phyloP scores from a whole-genome alignment of 352 stramenopile species.

The Blastocystis sp. region DNA sequence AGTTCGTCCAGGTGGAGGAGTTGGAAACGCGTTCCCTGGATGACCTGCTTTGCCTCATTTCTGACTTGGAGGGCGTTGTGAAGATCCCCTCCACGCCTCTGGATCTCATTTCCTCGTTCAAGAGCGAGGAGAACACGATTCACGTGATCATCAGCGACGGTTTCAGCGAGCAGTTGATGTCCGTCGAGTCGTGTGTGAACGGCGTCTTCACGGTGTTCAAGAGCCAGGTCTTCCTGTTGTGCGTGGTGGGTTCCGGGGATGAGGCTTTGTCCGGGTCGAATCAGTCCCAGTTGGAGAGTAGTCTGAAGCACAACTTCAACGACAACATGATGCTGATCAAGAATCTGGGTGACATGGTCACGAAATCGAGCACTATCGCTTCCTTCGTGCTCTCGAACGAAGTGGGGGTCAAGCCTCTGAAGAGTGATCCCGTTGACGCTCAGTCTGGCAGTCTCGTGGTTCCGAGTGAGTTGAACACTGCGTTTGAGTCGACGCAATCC shows the following conservation, averaged over 20 bases:
- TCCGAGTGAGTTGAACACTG: background rate
- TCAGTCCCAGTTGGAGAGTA: conserved; percentile 5
- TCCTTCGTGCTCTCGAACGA: background rate
- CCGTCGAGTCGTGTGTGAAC: background rate
- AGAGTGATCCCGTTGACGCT: background rate
- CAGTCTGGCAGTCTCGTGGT: background rate
- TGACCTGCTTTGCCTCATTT: background rate
- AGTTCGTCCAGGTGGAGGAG: background rate
- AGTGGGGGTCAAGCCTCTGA: background rate
- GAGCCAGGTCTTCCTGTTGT: conserved; percentile 12
- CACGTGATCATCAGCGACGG: conserved; percentile 40
- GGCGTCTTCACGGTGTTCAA: conserved; percentile 5
- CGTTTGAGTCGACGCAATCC: background rate
- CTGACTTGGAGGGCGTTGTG: conserved; percentile 33
- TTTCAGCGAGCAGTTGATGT: conserved; percentile 61
- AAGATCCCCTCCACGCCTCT: conserved; percentile 47
- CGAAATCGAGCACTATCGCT: background rate
- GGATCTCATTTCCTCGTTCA: background rate
- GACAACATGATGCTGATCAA: background rate
- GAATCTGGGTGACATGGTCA: background rate
- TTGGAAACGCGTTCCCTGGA: conserved; percentile 13
- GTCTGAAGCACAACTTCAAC: background rate
- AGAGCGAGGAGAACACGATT: background rate
- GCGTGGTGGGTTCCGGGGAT: conserved; percentile 3
- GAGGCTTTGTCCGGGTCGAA: conserved; percentile 4